Evolutionary conservation across 202 grass and related monocot species (phyloP).

Genomic region (Zizania palustris): DNA sequence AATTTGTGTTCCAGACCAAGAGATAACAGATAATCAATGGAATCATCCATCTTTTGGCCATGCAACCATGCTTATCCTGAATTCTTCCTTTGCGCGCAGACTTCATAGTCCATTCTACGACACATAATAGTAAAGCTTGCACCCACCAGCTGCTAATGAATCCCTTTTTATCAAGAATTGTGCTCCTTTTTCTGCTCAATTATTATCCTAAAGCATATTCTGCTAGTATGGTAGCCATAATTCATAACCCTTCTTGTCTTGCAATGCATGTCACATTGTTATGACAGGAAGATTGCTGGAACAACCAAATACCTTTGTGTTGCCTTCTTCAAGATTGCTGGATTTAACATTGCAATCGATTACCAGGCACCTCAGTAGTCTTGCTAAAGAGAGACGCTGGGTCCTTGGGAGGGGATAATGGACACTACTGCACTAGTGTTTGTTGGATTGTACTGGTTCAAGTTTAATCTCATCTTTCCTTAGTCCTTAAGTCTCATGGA

Average conservation of each 20-base stretch:
- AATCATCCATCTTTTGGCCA: conserved; percentile 29
- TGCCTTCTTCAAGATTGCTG: conserved; percentile 19
- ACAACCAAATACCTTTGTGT: conserved; percentile 36
- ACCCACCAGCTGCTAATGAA: conserved; percentile 45
- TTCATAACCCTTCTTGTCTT: conserved; percentile 43
- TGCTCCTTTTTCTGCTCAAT: conserved; percentile 50
- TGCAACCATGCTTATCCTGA: conserved; percentile 33
- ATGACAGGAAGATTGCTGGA: conserved; percentile 45
- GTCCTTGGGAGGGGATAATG: conserved; percentile 51
- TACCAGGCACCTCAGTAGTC: conserved; percentile 43
- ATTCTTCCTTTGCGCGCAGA: conserved; percentile 33
- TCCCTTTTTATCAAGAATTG: conserved; percentile 45
- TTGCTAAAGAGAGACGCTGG: conserved; percentile 42
- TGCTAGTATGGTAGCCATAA: conserved; percentile 49
- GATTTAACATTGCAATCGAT: conserved; percentile 46
- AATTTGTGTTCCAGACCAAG: conserved; percentile 16
- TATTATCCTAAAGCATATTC: conserved; percentile 58
- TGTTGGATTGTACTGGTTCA: conserved; percentile 57
- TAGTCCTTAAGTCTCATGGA: conserved; percentile 56
- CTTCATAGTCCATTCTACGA: conserved; percentile 27
- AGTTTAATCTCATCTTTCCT: conserved; percentile 51
- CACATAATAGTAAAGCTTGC: conserved; percentile 51
- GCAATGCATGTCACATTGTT: conserved; percentile 42
- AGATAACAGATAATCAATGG: conserved; percentile 20
- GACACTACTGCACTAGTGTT: conserved; percentile 53